Conservation (phyloP, 768 basidiomycete genomes). For the Podaxis sp. region DNA sequence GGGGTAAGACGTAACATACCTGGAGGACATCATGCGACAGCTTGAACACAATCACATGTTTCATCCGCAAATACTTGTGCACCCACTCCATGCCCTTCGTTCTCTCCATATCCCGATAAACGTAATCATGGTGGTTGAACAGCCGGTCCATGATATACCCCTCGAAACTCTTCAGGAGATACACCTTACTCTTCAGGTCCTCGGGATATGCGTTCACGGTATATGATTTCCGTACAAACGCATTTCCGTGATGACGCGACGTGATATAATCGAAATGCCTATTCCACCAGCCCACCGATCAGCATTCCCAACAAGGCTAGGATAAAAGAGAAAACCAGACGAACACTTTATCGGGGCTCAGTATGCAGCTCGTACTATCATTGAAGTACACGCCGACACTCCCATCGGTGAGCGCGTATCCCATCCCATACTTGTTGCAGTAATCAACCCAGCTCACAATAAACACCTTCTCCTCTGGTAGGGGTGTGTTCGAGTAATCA, state of each 20-base stretch:
- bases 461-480: conserved; percentile 74
- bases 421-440: conserved; percentile 99
- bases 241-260: conserved; percentile 60
- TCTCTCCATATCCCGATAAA: conserved; percentile 65
- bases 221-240: conserved; percentile 72
- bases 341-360: conserved; percentile 86
- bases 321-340: conserved; percentile 28
- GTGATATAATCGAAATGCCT: conserved; percentile 92
- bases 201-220: conserved; percentile 72
- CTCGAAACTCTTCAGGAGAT: conserved; percentile 92
- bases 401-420: conserved; percentile 94
- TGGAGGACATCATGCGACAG: conserved; percentile 95
- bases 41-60: conserved; percentile 96
- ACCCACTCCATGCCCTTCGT: conserved; percentile 93
- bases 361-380: conserved; percentile 84
- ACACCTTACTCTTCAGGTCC: conserved; percentile 87
- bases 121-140: conserved; percentile 82
- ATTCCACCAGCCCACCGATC: conserved; percentile 14
- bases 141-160: conserved; percentile 91
- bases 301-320: background rate
- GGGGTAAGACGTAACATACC: conserved; percentile 43
- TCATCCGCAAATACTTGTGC: conserved; percentile 94
- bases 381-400: conserved; percentile 96
- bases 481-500: conserved; percentile 29
- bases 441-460: conserved; percentile 99